Percentiles rank a stretch among this genome's conserved stretches.
phyloP scores from a whole-genome alignment of 148 eudicot genomes.

The Cornus kousa region DNA sequence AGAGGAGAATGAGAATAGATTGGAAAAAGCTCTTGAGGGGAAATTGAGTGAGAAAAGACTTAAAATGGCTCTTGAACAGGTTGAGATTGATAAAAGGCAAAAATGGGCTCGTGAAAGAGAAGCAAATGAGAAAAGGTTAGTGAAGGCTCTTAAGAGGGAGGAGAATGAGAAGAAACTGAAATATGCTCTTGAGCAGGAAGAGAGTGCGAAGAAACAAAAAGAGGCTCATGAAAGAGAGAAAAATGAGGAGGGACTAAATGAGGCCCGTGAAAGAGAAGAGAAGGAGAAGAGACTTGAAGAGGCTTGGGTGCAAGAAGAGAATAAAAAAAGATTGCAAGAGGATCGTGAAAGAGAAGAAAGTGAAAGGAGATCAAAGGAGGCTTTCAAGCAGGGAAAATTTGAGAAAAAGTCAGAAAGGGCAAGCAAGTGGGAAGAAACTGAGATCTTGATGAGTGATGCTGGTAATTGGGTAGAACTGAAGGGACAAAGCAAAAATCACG shows the following conservation, averaged over 20 bases:
- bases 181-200: constrained; percentile 22
- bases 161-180: constrained; percentile 20
- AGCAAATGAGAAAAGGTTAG: constrained; percentile 11
- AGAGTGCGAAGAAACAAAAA: constrained; percentile 10
- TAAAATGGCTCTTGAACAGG: constrained; percentile 1
- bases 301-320: constrained; percentile 21
- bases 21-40: background rate
- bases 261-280: constrained; percentile 19
- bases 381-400: constrained; percentile 21
- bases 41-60: constrained; percentile 14
- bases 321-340: constrained; percentile 23
- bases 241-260: constrained; percentile 19
- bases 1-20: constrained; percentile 23
- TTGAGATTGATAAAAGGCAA: constrained; percentile 12
- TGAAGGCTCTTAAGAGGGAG: constrained; percentile 14
- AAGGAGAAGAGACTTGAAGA: constrained; percentile 24
- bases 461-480: constrained; percentile 11
- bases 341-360: constrained; percentile 23
- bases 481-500: constrained; percentile 5
- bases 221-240: constrained; percentile 25
- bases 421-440: constrained; percentile 19
- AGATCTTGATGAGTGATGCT: constrained; percentile 10
- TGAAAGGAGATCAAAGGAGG: constrained; percentile 28
- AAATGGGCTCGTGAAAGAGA: constrained; percentile 20
- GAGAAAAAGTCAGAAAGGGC: constrained; percentile 19